Evolutionary conservation across 208 protist species (phyloP).

Genomic region (Acanthamoeba pearcei): DNA sequence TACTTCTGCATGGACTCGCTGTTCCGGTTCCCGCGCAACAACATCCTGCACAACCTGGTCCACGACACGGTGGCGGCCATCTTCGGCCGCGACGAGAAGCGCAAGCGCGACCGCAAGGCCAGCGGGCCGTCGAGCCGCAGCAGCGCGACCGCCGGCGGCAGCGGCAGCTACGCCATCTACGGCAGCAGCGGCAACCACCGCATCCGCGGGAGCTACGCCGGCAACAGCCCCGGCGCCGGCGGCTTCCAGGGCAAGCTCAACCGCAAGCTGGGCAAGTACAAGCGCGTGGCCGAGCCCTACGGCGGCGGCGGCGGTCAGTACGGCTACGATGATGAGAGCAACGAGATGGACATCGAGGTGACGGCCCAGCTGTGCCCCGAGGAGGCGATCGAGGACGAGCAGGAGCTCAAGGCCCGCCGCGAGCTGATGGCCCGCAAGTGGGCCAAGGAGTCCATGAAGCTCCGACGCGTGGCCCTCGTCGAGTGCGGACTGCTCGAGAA

Average conservation of each 20-base stretch:
- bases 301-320: too few relatives aligned
- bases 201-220: background rate
- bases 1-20: slow-evolving; percentile 55
- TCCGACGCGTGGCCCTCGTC: background rate
- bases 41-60: slow-evolving; percentile 70
- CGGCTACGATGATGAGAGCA: background rate
- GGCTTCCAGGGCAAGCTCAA: slow-evolving; percentile 15
- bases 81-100: slow-evolving; percentile 55
- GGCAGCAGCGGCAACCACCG: slow-evolving; percentile 48
- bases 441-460: slow-evolving; percentile 59
- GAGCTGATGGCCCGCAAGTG: slow-evolving; percentile 49
- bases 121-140: background rate
- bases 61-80: slow-evolving; percentile 43
- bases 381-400: slow-evolving; percentile 40
- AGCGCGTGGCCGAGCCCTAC: background rate
- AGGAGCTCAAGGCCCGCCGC: background rate
- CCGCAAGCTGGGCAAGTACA: slow-evolving; percentile 61
- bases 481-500: slow-evolving; percentile 8
- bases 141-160: background rate
- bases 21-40: slow-evolving; percentile 72
- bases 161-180: background rate
- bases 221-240: background rate
- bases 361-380: slow-evolving; percentile 48
- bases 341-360: slow-evolving; percentile 69
- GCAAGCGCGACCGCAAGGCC: slow-evolving; percentile 5